These are phyloP conservation scores for Rhodotorula sp. DNA, from an alignment of 1,284 basidiomycete species.

Conservation along the genomic window DNA sequence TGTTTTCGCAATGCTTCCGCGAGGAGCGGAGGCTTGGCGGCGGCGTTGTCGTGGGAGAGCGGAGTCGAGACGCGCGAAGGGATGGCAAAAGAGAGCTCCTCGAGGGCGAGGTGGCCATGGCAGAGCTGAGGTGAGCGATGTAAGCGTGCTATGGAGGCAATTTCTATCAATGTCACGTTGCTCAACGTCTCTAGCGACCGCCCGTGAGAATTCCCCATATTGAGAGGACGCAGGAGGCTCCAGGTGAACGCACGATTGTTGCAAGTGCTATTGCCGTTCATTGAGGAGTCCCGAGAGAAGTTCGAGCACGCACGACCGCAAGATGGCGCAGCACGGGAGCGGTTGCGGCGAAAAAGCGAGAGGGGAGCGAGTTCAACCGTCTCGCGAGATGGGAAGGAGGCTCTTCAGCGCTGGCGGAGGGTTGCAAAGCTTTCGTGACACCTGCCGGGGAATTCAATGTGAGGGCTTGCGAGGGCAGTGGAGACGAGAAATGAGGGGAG, in stretches of 20 bases:
- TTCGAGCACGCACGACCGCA: background rate
- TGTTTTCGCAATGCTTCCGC: background rate
- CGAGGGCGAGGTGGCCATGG: background rate
- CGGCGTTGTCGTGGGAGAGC: background rate
- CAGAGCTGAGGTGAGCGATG: background rate
- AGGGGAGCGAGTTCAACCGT: background rate
- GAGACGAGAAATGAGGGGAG: too few species aligned
- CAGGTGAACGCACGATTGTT: background rate
- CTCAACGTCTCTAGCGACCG: too few species aligned
- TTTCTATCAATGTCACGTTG: too few species aligned
- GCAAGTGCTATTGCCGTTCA: background rate
- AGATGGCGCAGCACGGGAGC: too few species aligned
- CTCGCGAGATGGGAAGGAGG: background rate
- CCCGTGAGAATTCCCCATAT: background rate
- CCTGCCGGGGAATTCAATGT: too few species aligned
- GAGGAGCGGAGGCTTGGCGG: background rate
- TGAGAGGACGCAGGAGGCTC: background rate
- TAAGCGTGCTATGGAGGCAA: background rate
- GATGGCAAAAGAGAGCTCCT: background rate
- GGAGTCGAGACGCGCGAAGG: background rate
- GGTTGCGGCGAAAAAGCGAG: background rate
- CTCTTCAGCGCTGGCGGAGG: too few species aligned
- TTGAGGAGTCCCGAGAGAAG: background rate
- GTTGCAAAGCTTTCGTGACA: too few species aligned
- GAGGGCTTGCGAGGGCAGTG: too few species aligned